A percentile compares a stretch with the other conserved stretches of the same genome.
Conservation (phyloP, 2,329 filamentous ascomycete genomes). For the Aureobasidium pullulans region DNA sequence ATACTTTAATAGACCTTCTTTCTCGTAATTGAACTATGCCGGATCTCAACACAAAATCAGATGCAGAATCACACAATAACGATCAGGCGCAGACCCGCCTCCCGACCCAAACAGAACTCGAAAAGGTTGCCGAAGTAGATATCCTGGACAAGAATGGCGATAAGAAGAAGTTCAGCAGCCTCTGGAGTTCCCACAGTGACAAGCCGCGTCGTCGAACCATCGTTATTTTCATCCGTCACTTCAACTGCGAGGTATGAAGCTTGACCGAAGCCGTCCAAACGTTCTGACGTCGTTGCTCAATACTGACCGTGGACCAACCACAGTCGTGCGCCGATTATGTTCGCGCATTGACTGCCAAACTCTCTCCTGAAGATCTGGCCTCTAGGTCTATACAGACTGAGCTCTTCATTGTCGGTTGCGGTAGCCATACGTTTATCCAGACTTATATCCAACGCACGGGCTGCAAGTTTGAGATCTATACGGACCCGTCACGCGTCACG, state of each 20-base stretch:
- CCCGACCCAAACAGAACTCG: constrained; percentile 4
- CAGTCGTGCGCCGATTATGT: constrained; percentile 30
- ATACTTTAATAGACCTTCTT: too few relatives aligned
- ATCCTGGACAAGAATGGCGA: constrained; percentile 4
- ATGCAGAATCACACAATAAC: neutral
- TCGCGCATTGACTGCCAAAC: constrained; percentile 21
- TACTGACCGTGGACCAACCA: neutral
- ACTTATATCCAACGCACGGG: constrained; percentile 25
- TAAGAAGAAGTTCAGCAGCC: neutral
- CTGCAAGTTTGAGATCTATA: constrained; percentile 27
- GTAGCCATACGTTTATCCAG: constrained; percentile 24
- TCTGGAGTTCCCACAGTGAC: constrained; percentile 1
- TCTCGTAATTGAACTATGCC: neutral
- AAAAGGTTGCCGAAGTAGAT: neutral
- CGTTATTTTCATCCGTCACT: constrained; percentile 33
- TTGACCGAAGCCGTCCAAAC: neutral
- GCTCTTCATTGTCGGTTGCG: constrained; percentile 30
- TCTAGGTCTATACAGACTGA: constrained; percentile 20
- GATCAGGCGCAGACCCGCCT: neutral
- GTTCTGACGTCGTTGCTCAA: neutral
- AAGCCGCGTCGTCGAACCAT: constrained; percentile 19
- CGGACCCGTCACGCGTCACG: constrained; percentile 24
- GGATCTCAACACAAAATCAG: neutral
- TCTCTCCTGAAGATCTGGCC: constrained; percentile 20
- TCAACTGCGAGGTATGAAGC: constrained; percentile 30